Evolutionary conservation across 805 yeast species (phyloP), one percentile per base, ranked within the genome.

Genomic region (Deakozyma indianensis): DNA sequence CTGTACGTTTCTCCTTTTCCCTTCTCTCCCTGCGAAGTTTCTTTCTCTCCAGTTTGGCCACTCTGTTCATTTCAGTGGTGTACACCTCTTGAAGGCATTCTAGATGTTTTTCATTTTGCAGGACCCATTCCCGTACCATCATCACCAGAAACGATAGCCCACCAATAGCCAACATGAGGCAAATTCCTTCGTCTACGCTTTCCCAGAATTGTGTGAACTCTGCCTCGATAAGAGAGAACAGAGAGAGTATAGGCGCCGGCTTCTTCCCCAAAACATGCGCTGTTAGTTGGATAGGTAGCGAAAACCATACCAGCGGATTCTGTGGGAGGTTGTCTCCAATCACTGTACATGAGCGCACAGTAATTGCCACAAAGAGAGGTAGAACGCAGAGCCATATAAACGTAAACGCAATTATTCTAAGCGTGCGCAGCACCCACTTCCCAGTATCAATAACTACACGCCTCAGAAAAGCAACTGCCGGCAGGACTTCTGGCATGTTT

Each of bases 401-500:
- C 18, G 48, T 24, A 7, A 51, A 50, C 22, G 52, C 42, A 3
- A 47, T 43, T 23, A 51, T 28, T 20, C 60, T 45, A 23, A 53
- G 21, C n/a, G 50, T 50, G 4, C 56, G 47, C 2, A 50, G 41
- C 4, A 53, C 7, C 23, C 51, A 42, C 18, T 45, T n/a, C 11
- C 46, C 47, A 3, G 48, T 20, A 35, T 49, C 56, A 2, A 52
- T 44, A 5, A 60, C 41, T 4, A 72, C 52, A 41, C 71, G 74
- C 38, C 53, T 54, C 48, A 75, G 40, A 15, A 83, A 60, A 38
- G 78, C 59, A 1, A 53, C 48, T 2, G 75, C 9, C 0, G 95
- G 94, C 22, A 83, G 73, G 22, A 63, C 59, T 5, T 60, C 63
- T 1, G 94, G 92, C 77, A 81, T 80, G 42, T 74, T 61, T 2